Evolutionary conservation across 805 yeast genomes (phyloP).

Genomic region (Candida boleticola): DNA sequence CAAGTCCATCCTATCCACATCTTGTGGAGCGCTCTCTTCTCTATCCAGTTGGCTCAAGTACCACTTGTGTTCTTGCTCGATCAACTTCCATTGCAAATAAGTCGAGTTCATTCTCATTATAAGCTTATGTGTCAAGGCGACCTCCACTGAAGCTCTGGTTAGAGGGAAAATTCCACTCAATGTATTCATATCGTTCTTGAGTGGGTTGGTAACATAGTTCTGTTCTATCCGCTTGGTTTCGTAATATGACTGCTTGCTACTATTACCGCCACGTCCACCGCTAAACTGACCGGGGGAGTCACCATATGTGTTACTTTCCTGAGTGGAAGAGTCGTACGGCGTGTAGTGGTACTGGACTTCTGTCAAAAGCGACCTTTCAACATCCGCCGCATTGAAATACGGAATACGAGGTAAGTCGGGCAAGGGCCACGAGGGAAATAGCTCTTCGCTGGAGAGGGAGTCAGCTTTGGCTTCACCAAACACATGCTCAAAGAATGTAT

Average conservation of each 20-base stretch:
- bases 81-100: constrained; percentile 41
- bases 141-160: constrained; percentile 20
- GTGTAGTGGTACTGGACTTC: constrained; percentile 66
- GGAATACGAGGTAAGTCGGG: constrained; percentile 70
- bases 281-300: neutral
- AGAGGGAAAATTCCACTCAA: constrained; percentile 48
- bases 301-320: constrained; percentile 7
- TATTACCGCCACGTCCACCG: neutral
- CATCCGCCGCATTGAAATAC: constrained; percentile 66
- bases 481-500: constrained; percentile 53
- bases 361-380: constrained; percentile 71
- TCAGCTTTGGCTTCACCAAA: no score
- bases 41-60: constrained; percentile 35
- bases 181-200: constrained; percentile 47
- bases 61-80: constrained; percentile 40
- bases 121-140: constrained; percentile 59
- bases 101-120: constrained; percentile 54
- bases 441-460: no score
- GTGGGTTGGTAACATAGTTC: constrained; percentile 69
- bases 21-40: constrained; percentile 14
- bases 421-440: constrained; percentile 65
- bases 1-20: constrained; percentile 6
- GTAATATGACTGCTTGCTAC: constrained; percentile 43
- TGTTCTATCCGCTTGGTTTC: constrained; percentile 60
- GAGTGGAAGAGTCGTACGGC: constrained; percentile 47